Base-by-base conservation (phyloP, 2,329 filamentous ascomycete species). In the Bipolaris victoriae region DNA sequence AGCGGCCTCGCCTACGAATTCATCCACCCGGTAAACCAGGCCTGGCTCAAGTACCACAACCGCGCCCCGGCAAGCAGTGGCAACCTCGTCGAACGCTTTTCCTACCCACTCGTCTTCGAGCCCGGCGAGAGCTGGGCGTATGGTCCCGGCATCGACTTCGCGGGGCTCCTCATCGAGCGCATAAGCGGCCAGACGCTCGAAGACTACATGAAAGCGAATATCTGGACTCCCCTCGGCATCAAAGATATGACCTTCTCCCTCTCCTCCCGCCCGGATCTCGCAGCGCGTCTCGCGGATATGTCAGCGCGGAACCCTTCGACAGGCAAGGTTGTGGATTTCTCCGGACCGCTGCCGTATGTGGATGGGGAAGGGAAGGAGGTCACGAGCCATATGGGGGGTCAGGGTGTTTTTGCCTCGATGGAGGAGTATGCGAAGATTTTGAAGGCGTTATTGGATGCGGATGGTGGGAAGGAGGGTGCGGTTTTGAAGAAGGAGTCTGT, bases 141-240 rank as follows among this genome's bases (percentile, higher is more conserved):
- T 56, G 82, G 83, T 4, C 65, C 74, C 3, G 69, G 72, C 0
- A 55, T 79, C 40, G 83, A 85, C 71, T 84, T 80, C 76, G 82
- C 79, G 0, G 82, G 80, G 3, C 57, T 78, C 5, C 69, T 79
- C 1, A 68, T 85, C 4, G 79, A 83, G 64, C 68, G 66, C 4
- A 43, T 80, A 74, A 80, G 66, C 24, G 69, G 72, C 5, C 71
- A 73, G 58, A 83, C 86, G 0, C 71, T 90, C 3, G 70, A 88
- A 1, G 84, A 85, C 58, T 85, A 89, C 60, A 87, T 88, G 1
- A 85, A 86, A 0, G 78, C 83, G 29, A 69, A 81, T 54, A 76
- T 83, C 10, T 77, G 80, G 70, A 66, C 76, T 47, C 80, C 79
- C 0, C 72, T 83, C 2, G 77, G 74, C 0, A 71, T 83, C 48